phyloP scores from a whole-genome alignment of 2,329 filamentous ascomycete species.

The Chaetomiaceae sp. region DNA sequence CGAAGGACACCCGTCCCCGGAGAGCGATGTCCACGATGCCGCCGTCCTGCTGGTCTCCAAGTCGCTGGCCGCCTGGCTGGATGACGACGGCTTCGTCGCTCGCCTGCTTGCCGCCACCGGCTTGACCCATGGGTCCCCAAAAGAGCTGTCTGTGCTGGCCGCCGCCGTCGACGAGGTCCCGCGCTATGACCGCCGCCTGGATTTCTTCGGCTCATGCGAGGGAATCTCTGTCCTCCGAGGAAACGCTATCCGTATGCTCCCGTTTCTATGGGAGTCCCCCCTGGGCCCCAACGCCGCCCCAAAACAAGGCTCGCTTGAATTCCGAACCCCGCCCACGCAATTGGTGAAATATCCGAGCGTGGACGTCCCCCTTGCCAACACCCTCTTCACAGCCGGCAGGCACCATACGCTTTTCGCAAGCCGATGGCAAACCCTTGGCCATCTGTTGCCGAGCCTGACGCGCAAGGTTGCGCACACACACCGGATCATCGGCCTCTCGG shows the following conservation, averaged over 20 bases:
- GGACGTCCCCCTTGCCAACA: constrained; percentile 69
- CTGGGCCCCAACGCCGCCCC: background rate
- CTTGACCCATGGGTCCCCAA: background rate
- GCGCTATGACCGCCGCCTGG: constrained; percentile 33
- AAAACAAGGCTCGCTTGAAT: constrained; percentile 35
- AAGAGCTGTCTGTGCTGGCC: constrained; percentile 43
- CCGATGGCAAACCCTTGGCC: constrained; percentile 32
- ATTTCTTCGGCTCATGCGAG: constrained; percentile 15
- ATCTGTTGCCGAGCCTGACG: constrained; percentile 25
- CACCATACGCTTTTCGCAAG: constrained; percentile 53
- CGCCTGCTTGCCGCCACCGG: constrained; percentile 27
- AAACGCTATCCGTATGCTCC: constrained; percentile 38
- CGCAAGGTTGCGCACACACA: constrained; percentile 38
- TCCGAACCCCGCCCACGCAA: constrained; percentile 18
- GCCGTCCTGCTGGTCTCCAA: constrained; percentile 49
- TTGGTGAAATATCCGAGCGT: constrained; percentile 32
- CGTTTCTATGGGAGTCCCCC: constrained; percentile 39
- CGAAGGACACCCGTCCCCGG: no score
- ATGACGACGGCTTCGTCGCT: constrained; percentile 38
- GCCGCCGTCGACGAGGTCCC: constrained; percentile 55
- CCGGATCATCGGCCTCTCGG: constrained; percentile 31
- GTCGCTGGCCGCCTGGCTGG: constrained; percentile 44
- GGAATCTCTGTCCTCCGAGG: constrained; percentile 52
- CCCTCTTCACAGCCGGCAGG: constrained; percentile 67
- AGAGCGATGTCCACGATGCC: constrained; percentile 29